Evolutionary conservation across 2,329 filamentous ascomycete genomes (phyloP).

Genomic region (Dichotomopilus funicola): DNA sequence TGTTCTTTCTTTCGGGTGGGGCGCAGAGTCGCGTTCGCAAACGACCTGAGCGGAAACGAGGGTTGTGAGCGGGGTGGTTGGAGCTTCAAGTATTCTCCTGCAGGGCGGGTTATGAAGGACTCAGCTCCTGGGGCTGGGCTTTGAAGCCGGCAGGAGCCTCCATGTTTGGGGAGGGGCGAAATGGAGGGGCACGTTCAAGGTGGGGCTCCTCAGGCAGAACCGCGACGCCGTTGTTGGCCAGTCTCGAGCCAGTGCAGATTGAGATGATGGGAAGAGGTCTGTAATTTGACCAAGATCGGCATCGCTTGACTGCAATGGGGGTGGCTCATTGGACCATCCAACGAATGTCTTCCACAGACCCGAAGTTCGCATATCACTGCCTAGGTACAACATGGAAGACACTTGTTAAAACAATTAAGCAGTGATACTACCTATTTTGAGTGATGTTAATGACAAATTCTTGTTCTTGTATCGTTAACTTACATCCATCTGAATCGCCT

Average conservation of each 20-base stretch:
- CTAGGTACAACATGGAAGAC: no score
- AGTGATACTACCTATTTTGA: no score
- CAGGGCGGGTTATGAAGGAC: constrained; percentile 7
- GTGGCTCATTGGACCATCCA: no score
- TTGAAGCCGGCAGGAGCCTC: constrained; percentile 1
- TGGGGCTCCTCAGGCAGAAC: constrained; percentile 12
- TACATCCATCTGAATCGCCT: no score
- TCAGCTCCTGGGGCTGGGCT: constrained; percentile 16
- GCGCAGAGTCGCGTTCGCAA: constrained; percentile 5
- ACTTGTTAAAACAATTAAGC: no score
- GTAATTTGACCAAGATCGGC: background rate
- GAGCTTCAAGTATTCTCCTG: constrained; percentile 14
- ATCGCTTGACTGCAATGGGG: background rate
- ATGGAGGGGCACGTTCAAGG: constrained; percentile 10
- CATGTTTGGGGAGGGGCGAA: background rate
- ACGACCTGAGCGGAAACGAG: background rate
- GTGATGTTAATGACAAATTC: no score
- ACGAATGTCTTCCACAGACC: no score
- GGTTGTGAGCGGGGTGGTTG: constrained; percentile 17
- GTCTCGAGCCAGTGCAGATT: no score
- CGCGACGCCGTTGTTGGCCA: background rate
- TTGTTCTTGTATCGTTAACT: no score
- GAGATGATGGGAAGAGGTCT: background rate
- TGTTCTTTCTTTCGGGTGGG: constrained; percentile 12
- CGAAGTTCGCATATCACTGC: no score